These are phyloP conservation scores for Grosmannia clavigera DNA, from an alignment of 2,329 filamentous ascomycete genomes.

Conservation along the genomic window DNA sequence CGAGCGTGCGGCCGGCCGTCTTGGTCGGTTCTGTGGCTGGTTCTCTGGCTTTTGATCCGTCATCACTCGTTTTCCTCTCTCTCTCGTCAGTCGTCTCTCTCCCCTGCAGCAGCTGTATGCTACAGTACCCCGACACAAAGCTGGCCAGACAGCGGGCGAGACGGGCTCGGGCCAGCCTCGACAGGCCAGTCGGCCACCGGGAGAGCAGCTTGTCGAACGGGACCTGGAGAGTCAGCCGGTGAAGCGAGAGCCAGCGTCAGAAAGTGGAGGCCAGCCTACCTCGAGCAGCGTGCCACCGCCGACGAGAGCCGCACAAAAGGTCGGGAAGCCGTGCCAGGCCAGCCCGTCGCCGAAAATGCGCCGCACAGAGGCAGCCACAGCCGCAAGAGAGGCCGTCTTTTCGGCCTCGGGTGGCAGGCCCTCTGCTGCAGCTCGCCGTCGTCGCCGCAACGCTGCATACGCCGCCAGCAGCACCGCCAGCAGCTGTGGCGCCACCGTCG, in stretches of 20 bases:
- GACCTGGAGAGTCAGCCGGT: conserved; percentile 10
- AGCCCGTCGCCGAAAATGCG: conserved; percentile 38
- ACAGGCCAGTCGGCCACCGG: conserved; percentile 14
- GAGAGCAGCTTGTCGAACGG: conserved; percentile 19
- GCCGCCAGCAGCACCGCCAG: conserved; percentile 38
- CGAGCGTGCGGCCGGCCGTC: conserved; percentile 59
- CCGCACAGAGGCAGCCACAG: conserved; percentile 17
- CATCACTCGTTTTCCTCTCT: too few species aligned
- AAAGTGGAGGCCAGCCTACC: conserved; percentile 21
- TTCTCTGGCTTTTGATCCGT: too few species aligned
- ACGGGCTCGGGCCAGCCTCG: conserved; percentile 24
- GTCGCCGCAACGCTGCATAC: conserved; percentile 23
- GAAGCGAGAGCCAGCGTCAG: background rate
- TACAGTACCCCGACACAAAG: conserved; percentile 46
- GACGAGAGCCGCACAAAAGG: conserved; percentile 48
- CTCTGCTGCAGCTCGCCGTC: conserved; percentile 9
- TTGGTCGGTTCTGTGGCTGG: too few species aligned
- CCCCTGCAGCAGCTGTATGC: conserved; percentile 41
- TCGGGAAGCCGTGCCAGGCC: conserved; percentile 44
- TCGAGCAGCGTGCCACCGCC: conserved; percentile 50
- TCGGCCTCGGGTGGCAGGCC: conserved; percentile 14
- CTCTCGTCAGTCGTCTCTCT: too few species aligned
- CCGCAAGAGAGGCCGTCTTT: background rate
- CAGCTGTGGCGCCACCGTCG: conserved; percentile 43
- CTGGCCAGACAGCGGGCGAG: conserved; percentile 43